Conservation (phyloP, 2,329 filamentous ascomycete genomes). For the Trichoderma harzianum region DNA sequence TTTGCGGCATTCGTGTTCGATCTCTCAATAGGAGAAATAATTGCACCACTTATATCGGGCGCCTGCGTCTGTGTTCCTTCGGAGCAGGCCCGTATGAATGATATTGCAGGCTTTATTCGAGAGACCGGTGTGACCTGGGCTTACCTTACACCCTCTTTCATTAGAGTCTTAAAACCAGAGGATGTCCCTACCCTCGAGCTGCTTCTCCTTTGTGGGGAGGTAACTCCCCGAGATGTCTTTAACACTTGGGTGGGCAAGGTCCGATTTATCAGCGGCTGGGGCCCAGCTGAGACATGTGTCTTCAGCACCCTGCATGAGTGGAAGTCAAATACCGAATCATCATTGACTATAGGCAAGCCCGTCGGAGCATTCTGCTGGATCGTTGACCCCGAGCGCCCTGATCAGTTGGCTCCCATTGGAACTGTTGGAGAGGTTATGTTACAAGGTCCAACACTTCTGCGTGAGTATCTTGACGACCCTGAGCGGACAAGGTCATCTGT, state of each 20-base stretch:
- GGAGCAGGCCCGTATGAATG: background rate
- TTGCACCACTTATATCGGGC: constrained; percentile 10
- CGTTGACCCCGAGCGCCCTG: constrained; percentile 2
- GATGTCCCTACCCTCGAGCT: constrained; percentile 12
- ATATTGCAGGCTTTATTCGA: constrained; percentile 5
- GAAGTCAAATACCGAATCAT: constrained; percentile 1
- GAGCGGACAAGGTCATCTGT: background rate
- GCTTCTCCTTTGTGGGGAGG: constrained; percentile 20
- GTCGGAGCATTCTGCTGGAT: constrained; percentile 15
- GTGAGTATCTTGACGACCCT: constrained; percentile 3
- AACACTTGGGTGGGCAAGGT: constrained; percentile 16
- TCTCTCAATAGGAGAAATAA: constrained; percentile 7
- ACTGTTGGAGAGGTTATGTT: constrained; percentile 5
- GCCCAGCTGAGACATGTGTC: constrained; percentile 21
- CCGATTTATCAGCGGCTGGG: constrained; percentile 21
- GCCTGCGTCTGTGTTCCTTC: constrained; percentile 10
- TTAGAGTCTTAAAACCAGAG: background rate
- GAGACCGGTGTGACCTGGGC: constrained; percentile 10
- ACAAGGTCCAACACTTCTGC: constrained; percentile 10
- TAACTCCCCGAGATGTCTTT: constrained; percentile 9
- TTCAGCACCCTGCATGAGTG: constrained; percentile 17
- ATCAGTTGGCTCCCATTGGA: background rate
- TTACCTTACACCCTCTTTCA: background rate
- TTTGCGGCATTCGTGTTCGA: constrained; percentile 13
- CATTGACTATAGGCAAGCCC: constrained; percentile 8